Evolutionary conservation across 352 stramenopile species (phyloP), one percentile per base, ranked within the genome.

Genomic region (Globisporangium viniferum): DNA sequence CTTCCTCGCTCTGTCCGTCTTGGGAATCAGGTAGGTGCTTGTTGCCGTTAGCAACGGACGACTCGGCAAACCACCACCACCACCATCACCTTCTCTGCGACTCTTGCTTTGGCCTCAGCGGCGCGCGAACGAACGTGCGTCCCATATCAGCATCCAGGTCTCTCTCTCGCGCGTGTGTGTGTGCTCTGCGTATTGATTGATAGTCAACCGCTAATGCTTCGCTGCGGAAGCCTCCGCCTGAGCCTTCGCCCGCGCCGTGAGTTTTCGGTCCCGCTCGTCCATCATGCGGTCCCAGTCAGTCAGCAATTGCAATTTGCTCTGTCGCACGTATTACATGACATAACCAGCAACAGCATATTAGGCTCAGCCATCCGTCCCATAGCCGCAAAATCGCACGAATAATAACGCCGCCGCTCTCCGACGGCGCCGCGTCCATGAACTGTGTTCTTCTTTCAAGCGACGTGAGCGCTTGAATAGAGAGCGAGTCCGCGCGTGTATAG

Each of bases 261-360:
- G 61, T 77, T 84, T 89, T 31, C 85, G 81, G 79, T 93, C 83
- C 15, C 85, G 82, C 18, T 90, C 82, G 66, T 93, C 83, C 83
- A 93, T 93, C 80, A 88, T 83, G 62, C 82, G 81, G 74, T 93
- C 85, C 83, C 83, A 93, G 72, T 92, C 79, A 63, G 85, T 91
- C 67, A 93, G 57, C 71, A 91, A 72, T 62, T 91, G 75, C 60
- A 93, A 73, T 67, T 93, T 93, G 80, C 79, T 89, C 85, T 93
- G 61, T 46, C 22, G 51, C 5, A 44, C 31, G 7, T 12, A 27
- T 55, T 24, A 22, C 29, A 44, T 10, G 27, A 36, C 5, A 35
- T 10, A 10, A n/a, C n/a, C n/a, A 39, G 7, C 54, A 20, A 59
- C 54, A 59, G 2, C 9, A 18, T 29, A 0, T 48, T 48, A 48